Evolutionary conservation across 164 flowering plant species (phyloP).

Genomic region (Pachysandra terminalis): DNA sequence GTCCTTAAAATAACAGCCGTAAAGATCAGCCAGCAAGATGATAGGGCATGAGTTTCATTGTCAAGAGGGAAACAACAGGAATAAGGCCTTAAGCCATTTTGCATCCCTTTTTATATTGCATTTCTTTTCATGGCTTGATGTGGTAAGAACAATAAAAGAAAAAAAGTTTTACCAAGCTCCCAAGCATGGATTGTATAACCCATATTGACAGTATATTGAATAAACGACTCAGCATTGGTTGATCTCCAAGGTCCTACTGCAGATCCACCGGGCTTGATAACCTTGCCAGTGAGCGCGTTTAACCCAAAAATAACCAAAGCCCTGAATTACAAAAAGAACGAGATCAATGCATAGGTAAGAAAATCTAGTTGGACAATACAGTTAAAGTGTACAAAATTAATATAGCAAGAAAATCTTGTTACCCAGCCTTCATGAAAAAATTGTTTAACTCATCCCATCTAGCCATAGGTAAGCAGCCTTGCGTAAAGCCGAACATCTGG

Average conservation of each 20-base stretch:
- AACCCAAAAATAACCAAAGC: constrained; percentile 40
- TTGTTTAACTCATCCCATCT: neutral
- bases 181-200: constrained; percentile 38
- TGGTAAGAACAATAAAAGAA: neutral
- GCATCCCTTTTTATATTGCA: too few species aligned
- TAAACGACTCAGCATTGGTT: constrained; percentile 38
- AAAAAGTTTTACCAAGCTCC: constrained; percentile 42
- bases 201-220: constrained; percentile 36
- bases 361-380: neutral
- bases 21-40: too few species aligned
- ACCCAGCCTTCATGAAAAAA: neutral
- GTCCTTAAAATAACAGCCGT: too few species aligned
- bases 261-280: constrained; percentile 16
- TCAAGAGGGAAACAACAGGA: too few species aligned
- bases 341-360: neutral
- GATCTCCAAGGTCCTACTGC: constrained; percentile 42
- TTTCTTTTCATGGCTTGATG: neutral
- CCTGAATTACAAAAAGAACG: constrained; percentile 16
- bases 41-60: too few species aligned
- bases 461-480: neutral
- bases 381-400: neutral
- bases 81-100: too few species aligned
- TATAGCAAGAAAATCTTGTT: neutral
- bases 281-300: constrained; percentile 43
- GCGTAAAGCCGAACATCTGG: neutral